Evolutionary conservation across 2,329 filamentous ascomycete species (phyloP), one percentile per base, ranked within the genome.

Genomic region (Berkeleyomyces rouxiae): DNA sequence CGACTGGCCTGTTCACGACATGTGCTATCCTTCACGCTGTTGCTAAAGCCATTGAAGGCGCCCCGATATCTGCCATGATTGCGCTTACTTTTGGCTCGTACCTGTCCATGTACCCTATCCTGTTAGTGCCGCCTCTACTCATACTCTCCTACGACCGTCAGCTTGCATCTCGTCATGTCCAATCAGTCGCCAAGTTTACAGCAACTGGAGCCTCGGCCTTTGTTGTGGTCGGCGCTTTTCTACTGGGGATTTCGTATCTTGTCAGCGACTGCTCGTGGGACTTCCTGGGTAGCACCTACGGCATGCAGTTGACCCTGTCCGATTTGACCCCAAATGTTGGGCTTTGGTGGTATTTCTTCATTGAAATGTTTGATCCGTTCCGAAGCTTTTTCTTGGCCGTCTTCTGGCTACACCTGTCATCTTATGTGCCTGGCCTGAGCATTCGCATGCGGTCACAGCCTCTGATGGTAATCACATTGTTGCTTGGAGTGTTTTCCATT

Each of bases 281-380:
- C 66, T 99, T 97, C 70, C 74, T 97, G 23, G 74, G 80, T 6
- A 90, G 90, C 23, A 96, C 93, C 0, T 99, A 99, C 73, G 90
- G 92, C 68, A 89, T 95, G 57, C 91, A 96, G 68, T 80, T 99
- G 44, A 84, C 93, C 0, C 81, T 99, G 2, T 89, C 90, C 7
- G 93, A 99, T 71, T 79, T 99, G 47, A 95, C 92, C 0, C 93
- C 93, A 10, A 99, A 97, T 67, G 87, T 95, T 39, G 93, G 93
- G 1, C 79, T 99, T 1, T 99, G 93, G 93, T 99, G 93, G 93
- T 99, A 99, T 74, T 99, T 99, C 75, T 97, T 99, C 71, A 95
- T 95, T 68, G 92, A 99, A 72, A 99, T 99, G 84, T 99, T 99
- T 72, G 93, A 99, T 74, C 92, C 91, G 0, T 99, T 99, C 79